Percentiles rank a stretch among this genome's conserved stretches.
Conservation (phyloP, 2,329 filamentous ascomycete genomes). For the Sclerotiophoma versabilis region DNA sequence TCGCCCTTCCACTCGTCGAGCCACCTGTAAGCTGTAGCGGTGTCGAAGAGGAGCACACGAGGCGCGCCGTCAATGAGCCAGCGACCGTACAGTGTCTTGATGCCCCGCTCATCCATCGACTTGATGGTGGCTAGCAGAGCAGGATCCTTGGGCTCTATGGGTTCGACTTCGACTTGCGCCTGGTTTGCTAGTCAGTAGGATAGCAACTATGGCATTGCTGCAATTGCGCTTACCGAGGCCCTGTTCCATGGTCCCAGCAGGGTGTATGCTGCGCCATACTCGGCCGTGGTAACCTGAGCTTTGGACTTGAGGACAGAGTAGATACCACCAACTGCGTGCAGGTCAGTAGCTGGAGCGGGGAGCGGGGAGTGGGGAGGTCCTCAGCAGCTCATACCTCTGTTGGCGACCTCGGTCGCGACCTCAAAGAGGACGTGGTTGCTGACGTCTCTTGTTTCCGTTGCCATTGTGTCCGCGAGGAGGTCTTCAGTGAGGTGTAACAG, state of each 20-base stretch:
- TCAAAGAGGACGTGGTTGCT: conserved; percentile 97
- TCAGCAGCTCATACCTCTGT: conserved; percentile 72
- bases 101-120: conserved; percentile 91
- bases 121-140: conserved; percentile 83
- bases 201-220: not conserved
- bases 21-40: conserved; percentile 88
- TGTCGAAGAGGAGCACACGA: conserved; percentile 92
- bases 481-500: conserved; percentile 8
- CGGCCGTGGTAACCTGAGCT: conserved; percentile 93
- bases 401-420: conserved; percentile 94
- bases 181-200: conserved; percentile 50
- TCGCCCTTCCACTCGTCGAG: conserved; percentile 97
- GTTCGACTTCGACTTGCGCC: conserved; percentile 98
- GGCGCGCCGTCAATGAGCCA: conserved; percentile 98
- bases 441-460: conserved; percentile 67
- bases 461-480: conserved; percentile 35
- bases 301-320: conserved; percentile 99
- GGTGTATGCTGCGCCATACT: conserved; percentile 98
- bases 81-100: conserved; percentile 88
- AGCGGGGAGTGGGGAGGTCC: conserved; percentile 5
- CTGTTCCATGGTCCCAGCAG: conserved; percentile 94
- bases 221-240: conserved; percentile 71
- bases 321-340: conserved; percentile 84
- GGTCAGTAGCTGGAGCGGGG: conserved; percentile 22
- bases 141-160: conserved; percentile 81